Evolutionary conservation across 176 grass and related monocot genomes (phyloP).

Genomic region (Tuctoria greenei): DNA sequence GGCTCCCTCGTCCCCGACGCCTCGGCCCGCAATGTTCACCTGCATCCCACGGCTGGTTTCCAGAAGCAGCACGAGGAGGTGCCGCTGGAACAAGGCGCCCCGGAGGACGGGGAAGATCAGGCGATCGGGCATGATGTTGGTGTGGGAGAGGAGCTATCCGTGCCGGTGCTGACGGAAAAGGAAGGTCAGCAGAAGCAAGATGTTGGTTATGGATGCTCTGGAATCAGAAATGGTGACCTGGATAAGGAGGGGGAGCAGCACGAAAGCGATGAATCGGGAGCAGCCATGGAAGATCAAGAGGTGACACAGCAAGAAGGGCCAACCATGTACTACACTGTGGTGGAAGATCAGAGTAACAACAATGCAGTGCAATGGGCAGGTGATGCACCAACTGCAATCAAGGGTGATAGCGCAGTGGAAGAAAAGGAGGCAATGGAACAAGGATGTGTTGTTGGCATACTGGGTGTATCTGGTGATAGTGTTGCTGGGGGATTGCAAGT

Average conservation of each 20-base stretch:
- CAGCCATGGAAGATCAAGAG: constrained; percentile 10
- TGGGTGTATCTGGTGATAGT: background rate
- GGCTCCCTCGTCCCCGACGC: background rate
- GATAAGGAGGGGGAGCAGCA: background rate
- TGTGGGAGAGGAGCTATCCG: background rate
- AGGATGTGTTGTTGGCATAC: background rate
- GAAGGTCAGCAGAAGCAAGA: background rate
- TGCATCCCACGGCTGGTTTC: background rate
- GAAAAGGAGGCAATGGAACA: background rate
- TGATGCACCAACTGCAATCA: background rate
- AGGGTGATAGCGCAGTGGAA: background rate
- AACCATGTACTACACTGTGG: background rate
- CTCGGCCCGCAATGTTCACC: background rate
- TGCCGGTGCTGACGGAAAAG: background rate
- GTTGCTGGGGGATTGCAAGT: constrained; percentile 1
- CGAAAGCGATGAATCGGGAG: background rate
- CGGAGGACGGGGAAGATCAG: background rate
- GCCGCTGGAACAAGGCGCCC: background rate
- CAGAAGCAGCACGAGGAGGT: background rate
- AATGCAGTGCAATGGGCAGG: background rate
- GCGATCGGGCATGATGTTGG: background rate
- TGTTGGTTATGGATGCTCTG: background rate
- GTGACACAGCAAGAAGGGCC: background rate
- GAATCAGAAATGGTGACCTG: background rate
- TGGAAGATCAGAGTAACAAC: constrained; percentile 24